A percentile compares a stretch with the other conserved stretches of the same genome.
Conservation (phyloP, 108 stramenopile species). For the Nitzschia sp. region DNA sequence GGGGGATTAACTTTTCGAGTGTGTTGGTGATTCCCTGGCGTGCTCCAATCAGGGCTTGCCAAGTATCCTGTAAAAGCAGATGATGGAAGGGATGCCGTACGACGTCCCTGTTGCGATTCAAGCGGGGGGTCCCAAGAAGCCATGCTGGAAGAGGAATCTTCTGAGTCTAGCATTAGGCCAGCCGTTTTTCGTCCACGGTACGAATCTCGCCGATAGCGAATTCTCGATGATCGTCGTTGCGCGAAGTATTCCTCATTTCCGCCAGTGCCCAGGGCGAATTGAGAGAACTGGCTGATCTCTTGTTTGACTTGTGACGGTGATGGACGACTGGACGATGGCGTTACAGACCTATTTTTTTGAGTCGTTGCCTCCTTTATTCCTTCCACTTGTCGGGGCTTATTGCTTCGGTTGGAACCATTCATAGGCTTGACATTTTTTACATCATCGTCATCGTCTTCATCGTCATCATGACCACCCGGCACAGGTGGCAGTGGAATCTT, state of each 20-base stretch:
- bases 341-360: background rate
- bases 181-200: background rate
- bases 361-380: background rate
- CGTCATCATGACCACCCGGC: conserved; percentile 31
- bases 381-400: background rate
- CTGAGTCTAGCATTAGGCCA: conserved; percentile 1
- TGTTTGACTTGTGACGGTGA: background rate
- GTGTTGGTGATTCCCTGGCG: background rate
- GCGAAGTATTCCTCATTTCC: background rate
- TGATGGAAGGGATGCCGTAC: background rate
- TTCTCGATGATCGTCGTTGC: background rate
- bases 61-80: conserved; percentile 4
- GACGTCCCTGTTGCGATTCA: background rate
- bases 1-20: background rate
- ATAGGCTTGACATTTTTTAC: background rate
- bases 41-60: conserved; percentile 2
- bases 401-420: background rate
- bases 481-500: conserved; percentile 43
- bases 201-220: conserved; percentile 6
- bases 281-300: conserved; percentile 13
- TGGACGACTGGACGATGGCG: background rate
- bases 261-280: conserved; percentile 24
- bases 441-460: conserved; percentile 16
- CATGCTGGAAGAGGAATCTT: conserved; percentile 27
- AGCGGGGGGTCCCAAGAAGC: conserved; percentile 12